Evolutionary conservation across 306 rosid genomes (phyloP).

Genomic region (Fagus sylvatica): DNA sequence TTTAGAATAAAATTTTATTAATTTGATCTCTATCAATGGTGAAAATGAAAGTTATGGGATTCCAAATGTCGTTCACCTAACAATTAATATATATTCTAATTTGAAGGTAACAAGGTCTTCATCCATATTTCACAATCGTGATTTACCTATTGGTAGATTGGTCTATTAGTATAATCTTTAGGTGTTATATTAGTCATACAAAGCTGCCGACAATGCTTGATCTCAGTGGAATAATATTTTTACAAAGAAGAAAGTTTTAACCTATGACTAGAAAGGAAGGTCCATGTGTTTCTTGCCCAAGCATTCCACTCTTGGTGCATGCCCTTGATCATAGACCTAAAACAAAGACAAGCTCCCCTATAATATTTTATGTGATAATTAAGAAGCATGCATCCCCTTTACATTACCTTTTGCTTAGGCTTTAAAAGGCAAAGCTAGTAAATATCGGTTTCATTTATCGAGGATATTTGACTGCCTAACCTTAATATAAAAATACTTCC

Average conservation of each 20-base stretch:
- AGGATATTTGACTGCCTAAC: background rate
- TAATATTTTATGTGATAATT: background rate
- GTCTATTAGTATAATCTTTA: background rate
- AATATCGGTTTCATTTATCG: too few species aligned
- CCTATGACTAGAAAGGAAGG: background rate
- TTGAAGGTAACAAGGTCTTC: too few species aligned
- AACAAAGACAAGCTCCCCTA: too few species aligned
- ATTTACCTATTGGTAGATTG: too few species aligned
- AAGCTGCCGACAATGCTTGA: background rate
- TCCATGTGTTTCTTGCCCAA: conserved; percentile 2
- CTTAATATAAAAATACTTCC: background rate
- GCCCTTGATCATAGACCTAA: too few species aligned
- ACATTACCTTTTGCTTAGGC: background rate
- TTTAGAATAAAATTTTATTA: too few species aligned
- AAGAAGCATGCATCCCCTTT: background rate
- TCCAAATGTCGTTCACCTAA: too few species aligned
- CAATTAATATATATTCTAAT: too few species aligned
- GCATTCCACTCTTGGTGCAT: background rate
- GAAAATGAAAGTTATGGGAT: too few species aligned
- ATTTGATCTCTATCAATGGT: too few species aligned
- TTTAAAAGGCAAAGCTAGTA: background rate
- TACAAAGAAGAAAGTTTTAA: background rate
- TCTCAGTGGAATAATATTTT: background rate
- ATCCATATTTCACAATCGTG: too few species aligned
- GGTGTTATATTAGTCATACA: background rate